These are phyloP conservation scores for Phaeophleospora eucalypticola DNA, from an alignment of 2,329 filamentous ascomycete species.

Conservation along the genomic window DNA sequence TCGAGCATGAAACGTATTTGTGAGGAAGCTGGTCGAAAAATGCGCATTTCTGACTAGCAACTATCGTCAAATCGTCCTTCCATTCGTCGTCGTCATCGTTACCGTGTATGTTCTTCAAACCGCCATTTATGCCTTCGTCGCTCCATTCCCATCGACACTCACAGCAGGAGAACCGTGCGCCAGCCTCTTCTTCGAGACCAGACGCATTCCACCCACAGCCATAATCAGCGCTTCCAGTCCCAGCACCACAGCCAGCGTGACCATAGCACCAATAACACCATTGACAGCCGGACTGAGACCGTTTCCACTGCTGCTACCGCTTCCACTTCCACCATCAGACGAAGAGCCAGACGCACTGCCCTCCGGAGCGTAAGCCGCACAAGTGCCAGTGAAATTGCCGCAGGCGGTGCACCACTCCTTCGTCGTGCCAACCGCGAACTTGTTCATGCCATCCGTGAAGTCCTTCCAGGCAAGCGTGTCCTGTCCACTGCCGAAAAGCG, in stretches of 20 bases:
- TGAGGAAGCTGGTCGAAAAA: too few relatives aligned
- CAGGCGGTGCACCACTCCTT: conserved; percentile 70
- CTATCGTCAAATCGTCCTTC: too few relatives aligned
- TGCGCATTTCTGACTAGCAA: too few relatives aligned
- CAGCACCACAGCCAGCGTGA: conserved; percentile 61
- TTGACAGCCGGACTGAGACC: conserved; percentile 68
- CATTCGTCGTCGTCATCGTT: too few relatives aligned
- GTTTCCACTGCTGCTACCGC: conserved; percentile 28
- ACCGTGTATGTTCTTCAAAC: too few relatives aligned
- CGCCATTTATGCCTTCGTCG: too few relatives aligned
- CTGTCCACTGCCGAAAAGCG: conserved; percentile 56
- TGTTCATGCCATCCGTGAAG: conserved; percentile 60
- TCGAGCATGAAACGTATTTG: too few relatives aligned
- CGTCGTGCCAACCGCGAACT: conserved; percentile 63
- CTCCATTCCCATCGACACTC: too few relatives aligned
- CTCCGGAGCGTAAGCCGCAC: conserved; percentile 47
- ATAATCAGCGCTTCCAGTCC: conserved; percentile 53
- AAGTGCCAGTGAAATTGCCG: conserved; percentile 66
- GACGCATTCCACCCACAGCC: conserved; percentile 53
- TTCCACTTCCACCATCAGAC: conserved; percentile 2
- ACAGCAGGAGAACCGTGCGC: too few relatives aligned
- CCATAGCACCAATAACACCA: conserved; percentile 72
- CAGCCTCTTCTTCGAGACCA: conserved; percentile 54
- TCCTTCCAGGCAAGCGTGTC: conserved; percentile 62
- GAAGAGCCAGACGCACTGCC: conserved; percentile 2